Conservation (phyloP, 805 yeast species). For the Candida cerambycidarum region DNA sequence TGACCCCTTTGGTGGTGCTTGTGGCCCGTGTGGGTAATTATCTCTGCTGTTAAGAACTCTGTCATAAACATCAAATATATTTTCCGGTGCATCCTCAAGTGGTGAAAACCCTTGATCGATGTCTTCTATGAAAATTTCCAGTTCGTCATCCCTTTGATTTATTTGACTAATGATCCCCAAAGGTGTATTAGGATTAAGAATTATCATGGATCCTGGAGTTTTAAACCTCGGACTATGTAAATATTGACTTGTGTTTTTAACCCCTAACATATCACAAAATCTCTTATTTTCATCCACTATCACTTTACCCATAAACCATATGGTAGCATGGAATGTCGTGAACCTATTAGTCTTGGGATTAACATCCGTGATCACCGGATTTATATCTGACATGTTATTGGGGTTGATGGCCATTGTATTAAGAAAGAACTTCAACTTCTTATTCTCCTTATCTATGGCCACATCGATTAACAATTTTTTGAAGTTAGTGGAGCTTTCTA, state of each 20-base stretch:
- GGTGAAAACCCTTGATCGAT: too few species aligned
- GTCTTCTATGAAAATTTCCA: too few species aligned
- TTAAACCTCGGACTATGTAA: slow-evolving; percentile 28
- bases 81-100: too few species aligned
- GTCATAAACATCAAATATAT: too few species aligned
- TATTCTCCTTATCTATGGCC: slow-evolving; percentile 30
- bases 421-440: slow-evolving; percentile 33
- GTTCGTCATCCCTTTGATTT: too few species aligned
- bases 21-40: too few species aligned
- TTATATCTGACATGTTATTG: slow-evolving; percentile 8
- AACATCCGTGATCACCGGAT: slow-evolving; percentile 40
- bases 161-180: neutral
- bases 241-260: slow-evolving; percentile 32
- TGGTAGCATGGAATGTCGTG: slow-evolving; percentile 48
- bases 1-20: too few species aligned
- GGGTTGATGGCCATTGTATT: slow-evolving; percentile 27
- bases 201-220: slow-evolving; percentile 2
- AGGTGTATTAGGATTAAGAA: slow-evolving; percentile 11
- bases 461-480: slow-evolving; percentile 33
- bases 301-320: slow-evolving; percentile 44
- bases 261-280: slow-evolving; percentile 43
- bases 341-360: slow-evolving; percentile 45
- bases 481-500: slow-evolving; percentile 14
- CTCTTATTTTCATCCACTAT: slow-evolving; percentile 40
- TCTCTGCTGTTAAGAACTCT: too few species aligned